Conservation (phyloP, 106 monocot species). For the Dendrobium catenatum region DNA sequence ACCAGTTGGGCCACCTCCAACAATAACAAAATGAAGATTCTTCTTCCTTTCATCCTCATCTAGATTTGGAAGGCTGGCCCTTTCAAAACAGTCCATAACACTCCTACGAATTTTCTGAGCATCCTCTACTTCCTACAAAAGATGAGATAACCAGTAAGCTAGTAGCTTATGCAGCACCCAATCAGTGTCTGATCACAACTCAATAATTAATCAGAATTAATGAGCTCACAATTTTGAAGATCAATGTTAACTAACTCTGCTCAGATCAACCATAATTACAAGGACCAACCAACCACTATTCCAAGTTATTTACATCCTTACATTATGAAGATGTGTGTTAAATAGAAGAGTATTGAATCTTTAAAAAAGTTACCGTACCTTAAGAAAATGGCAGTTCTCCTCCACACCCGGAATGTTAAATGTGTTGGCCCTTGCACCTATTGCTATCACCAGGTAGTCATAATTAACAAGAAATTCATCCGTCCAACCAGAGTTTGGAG, state of each 20-base stretch:
- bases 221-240: neutral
- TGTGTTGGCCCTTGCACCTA: conserved; percentile 49
- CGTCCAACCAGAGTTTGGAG: conserved; percentile 22
- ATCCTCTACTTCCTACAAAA: conserved; percentile 13
- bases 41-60: conserved; percentile 13
- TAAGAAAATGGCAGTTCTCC: conserved; percentile 55
- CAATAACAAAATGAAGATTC: conserved; percentile 15
- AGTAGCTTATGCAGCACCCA: neutral
- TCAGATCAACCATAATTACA: neutral
- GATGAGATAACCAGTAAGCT: neutral
- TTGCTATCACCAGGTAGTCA: conserved; percentile 41
- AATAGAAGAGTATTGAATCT: neutral
- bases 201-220: neutral
- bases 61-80: conserved; percentile 6
- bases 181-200: neutral
- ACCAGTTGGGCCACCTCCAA: conserved; percentile 61
- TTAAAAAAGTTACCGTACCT: conserved; percentile 16
- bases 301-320: neutral
- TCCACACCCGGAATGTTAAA: conserved; percentile 54
- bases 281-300: neutral
- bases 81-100: conserved; percentile 17
- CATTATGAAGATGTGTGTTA: neutral
- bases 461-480: conserved; percentile 47
- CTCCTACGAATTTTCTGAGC: conserved; percentile 11
- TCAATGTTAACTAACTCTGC: neutral